A percentile compares a stretch with the other conserved stretches of the same genome.
Conservation (phyloP, 495 filamentous ascomycete species). For the Cryomyces antarcticus region DNA sequence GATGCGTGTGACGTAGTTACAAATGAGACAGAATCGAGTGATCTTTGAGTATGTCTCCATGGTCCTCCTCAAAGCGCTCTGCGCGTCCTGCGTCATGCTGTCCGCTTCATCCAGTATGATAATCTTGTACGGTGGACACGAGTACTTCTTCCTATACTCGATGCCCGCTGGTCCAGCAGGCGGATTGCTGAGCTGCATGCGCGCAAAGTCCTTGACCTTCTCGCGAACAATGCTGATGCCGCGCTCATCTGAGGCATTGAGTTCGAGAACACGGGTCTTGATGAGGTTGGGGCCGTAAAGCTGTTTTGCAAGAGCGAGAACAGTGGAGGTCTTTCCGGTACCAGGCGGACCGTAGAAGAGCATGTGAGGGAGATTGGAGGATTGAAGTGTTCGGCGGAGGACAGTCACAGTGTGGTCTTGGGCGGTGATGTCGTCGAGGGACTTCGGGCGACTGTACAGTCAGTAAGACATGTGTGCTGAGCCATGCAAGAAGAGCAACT, state of each 20-base stretch:
- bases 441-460: conserved; percentile 61
- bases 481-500: too few species aligned
- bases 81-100: conserved; percentile 96
- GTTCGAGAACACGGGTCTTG: conserved; percentile 82
- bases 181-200: conserved; percentile 75
- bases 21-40: conserved; percentile 91
- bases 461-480: too few species aligned
- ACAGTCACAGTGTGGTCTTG: conserved; percentile 95
- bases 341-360: conserved; percentile 97
- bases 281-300: conserved; percentile 93
- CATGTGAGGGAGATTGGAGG: conserved; percentile 95
- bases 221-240: conserved; percentile 94
- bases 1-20: conserved; percentile 95
- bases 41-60: conserved; percentile 98
- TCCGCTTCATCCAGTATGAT: conserved; percentile 96
- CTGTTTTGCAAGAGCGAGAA: conserved; percentile 88
- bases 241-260: conserved; percentile 97
- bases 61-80: conserved; percentile 74
- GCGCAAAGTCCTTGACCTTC: conserved; percentile 95
- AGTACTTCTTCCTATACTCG: conserved; percentile 54
- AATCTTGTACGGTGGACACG: conserved; percentile 96
- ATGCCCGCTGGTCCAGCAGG: conserved; percentile 28
- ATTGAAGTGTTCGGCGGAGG: conserved; percentile 78
- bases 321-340: conserved; percentile 96
- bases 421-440: conserved; percentile 80